These are phyloP conservation scores for Avena eriantha DNA, from an alignment of 176 grass and related monocot species.

Conservation along the genomic window DNA sequence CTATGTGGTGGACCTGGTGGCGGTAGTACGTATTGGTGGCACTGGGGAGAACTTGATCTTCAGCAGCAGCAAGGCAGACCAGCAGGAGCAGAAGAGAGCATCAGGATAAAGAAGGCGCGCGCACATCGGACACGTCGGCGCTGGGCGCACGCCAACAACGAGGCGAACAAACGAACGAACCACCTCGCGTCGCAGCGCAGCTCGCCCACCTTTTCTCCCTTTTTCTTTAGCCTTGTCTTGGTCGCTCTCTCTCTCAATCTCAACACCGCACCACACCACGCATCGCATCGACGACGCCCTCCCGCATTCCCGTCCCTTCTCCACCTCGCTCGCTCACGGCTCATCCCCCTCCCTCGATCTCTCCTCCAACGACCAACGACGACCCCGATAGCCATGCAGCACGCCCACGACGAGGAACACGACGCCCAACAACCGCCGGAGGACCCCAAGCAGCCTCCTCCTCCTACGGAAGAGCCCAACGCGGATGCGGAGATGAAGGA, in stretches of 20 bases:
- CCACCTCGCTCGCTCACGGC: background rate
- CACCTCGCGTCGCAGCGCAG: background rate
- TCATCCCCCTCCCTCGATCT: slow-evolving; percentile 16
- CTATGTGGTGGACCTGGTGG: too few relatives aligned
- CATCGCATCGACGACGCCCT: background rate
- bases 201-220: background rate
- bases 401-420: background rate
- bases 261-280: background rate
- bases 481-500: background rate
- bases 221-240: background rate
- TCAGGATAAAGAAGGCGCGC: background rate
- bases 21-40: background rate
- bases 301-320: background rate
- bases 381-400: slow-evolving; percentile 53
- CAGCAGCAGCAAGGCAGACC: background rate
- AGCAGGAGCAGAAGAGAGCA: background rate
- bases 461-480: background rate
- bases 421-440: background rate
- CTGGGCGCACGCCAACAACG: background rate
- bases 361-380: slow-evolving; percentile 38
- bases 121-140: background rate
- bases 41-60: background rate
- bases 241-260: slow-evolving; percentile 32
- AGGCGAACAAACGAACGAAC: background rate
- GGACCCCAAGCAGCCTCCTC: too few relatives aligned